Conservation (phyloP, 768 basidiomycete species). For the Russula emetica region DNA sequence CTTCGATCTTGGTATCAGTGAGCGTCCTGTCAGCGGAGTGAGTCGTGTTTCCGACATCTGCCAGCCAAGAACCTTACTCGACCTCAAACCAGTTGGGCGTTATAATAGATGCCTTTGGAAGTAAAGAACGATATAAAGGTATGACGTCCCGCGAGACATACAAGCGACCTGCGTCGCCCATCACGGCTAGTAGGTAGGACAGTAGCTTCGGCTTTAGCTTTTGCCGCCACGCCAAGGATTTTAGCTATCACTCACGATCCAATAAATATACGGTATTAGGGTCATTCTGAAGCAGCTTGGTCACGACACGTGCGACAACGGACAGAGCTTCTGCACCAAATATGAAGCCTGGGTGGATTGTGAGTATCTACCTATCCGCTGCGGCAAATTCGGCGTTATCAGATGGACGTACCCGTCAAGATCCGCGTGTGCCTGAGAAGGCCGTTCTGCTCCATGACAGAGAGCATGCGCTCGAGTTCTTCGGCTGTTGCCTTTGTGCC, state of each 20-base stretch:
- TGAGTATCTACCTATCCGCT: background rate
- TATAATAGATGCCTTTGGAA: constrained; percentile 85
- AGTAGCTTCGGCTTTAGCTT: background rate
- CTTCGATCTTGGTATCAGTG: constrained; percentile 66
- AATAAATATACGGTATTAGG: constrained; percentile 77
- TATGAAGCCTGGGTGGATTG: constrained; percentile 63
- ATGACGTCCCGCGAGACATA: constrained; percentile 88
- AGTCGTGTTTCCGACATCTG: background rate
- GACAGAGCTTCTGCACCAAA: constrained; percentile 75
- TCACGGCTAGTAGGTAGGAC: constrained; percentile 60
- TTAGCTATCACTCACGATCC: constrained; percentile 63
- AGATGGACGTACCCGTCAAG: constrained; percentile 57
- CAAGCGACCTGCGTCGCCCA: constrained; percentile 85
- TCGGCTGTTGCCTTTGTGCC: constrained; percentile 74
- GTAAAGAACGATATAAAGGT: constrained; percentile 76
- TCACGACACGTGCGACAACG: constrained; percentile 59
- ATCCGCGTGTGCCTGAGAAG: constrained; percentile 67
- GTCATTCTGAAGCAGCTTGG: constrained; percentile 52
- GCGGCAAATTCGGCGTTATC: background rate
- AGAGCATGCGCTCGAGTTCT: constrained; percentile 74
- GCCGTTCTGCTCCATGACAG: constrained; percentile 69
- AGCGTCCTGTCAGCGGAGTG: constrained; percentile 51
- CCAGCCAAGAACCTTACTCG: constrained; percentile 56
- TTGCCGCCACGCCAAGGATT: background rate
- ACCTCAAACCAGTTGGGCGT: constrained; percentile 99